phyloP scores from a whole-genome alignment of 148 eudicot genomes.

The Camellia granthamiana region DNA sequence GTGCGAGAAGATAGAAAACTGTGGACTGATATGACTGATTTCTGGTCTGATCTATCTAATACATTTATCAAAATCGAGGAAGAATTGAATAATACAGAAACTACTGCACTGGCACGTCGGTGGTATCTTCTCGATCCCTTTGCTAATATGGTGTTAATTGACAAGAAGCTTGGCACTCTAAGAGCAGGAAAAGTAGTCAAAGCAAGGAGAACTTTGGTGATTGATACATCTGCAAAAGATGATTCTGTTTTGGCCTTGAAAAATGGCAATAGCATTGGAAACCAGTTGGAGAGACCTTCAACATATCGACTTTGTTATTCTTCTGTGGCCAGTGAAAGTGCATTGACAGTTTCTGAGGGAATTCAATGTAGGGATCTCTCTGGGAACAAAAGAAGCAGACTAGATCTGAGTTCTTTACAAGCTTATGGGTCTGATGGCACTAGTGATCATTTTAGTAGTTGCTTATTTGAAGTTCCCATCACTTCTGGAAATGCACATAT shows the following conservation, averaged over 20 bases:
- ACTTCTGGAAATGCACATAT: slow-evolving; percentile 27
- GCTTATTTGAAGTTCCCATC: slow-evolving; percentile 46
- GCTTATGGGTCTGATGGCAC: slow-evolving; percentile 33
- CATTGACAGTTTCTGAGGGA: slow-evolving; percentile 21
- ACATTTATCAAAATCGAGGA: slow-evolving; percentile 50
- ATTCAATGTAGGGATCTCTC: slow-evolving; percentile 14
- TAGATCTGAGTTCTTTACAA: slow-evolving; percentile 18
- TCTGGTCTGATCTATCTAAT: slow-evolving; percentile 58
- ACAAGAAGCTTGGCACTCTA: slow-evolving; percentile 56
- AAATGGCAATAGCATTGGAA: slow-evolving; percentile 21
- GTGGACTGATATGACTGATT: slow-evolving; percentile 55
- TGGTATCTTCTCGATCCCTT: slow-evolving; percentile 90
- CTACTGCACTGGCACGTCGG: slow-evolving; percentile 43
- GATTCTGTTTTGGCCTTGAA: slow-evolving; percentile 17
- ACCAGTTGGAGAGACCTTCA: slow-evolving; percentile 17
- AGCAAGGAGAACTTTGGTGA: slow-evolving; percentile 44
- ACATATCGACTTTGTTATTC: slow-evolving; percentile 17
- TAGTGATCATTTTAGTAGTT: slow-evolving; percentile 26
- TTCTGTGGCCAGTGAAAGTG: slow-evolving; percentile 29
- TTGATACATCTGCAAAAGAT: slow-evolving; percentile 20
- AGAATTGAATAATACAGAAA: slow-evolving; percentile 40
- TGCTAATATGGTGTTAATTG: slow-evolving; percentile 67
- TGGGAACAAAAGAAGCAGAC: slow-evolving; percentile 22
- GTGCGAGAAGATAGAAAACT: slow-evolving; percentile 34
- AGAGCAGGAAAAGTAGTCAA: slow-evolving; percentile 57